Evolutionary conservation across 1,284 basidiomycete species (phyloP).

Genomic region (Fomitopsis schrenkii): DNA sequence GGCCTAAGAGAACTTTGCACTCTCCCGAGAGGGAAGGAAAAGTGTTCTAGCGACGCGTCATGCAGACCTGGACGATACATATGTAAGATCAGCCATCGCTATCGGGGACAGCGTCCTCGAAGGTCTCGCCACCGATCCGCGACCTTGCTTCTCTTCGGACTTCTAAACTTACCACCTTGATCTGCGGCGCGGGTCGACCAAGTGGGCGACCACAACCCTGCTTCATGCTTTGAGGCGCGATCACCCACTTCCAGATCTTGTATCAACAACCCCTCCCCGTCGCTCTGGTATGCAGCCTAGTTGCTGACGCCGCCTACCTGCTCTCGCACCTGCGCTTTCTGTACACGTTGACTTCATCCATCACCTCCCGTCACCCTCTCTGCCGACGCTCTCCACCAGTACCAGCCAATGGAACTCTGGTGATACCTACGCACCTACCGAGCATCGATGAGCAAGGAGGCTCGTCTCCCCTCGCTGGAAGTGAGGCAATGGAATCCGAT

Average conservation of each 20-base stretch:
- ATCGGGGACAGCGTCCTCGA: conserved; percentile 5
- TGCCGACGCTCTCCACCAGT: not conserved
- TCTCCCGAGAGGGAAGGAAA: not conserved
- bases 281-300: conserved; percentile 15
- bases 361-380: not conserved
- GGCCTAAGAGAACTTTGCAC: too few relatives aligned
- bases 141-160: not conserved
- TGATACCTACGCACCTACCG: conserved; percentile 19
- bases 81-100: conserved; percentile 4
- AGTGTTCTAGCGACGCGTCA: conserved; percentile 10
- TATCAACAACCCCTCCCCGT: conserved; percentile 10
- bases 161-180: not conserved
- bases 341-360: not conserved
- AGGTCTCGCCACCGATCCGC: not conserved
- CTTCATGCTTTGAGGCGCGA: conserved; percentile 34
- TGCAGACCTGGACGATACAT: conserved; percentile 4
- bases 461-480: conserved; percentile 17
- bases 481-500: conserved; percentile 48
- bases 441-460: conserved; percentile 16
- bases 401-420: not conserved
- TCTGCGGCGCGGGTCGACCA: not conserved
- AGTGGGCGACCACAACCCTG: not conserved
- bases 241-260: conserved; percentile 22
- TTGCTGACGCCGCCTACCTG: not conserved
- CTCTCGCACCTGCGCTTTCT: not conserved